Conservation (phyloP, 495 filamentous ascomycete species). For the Choiromyces venosus region DNA sequence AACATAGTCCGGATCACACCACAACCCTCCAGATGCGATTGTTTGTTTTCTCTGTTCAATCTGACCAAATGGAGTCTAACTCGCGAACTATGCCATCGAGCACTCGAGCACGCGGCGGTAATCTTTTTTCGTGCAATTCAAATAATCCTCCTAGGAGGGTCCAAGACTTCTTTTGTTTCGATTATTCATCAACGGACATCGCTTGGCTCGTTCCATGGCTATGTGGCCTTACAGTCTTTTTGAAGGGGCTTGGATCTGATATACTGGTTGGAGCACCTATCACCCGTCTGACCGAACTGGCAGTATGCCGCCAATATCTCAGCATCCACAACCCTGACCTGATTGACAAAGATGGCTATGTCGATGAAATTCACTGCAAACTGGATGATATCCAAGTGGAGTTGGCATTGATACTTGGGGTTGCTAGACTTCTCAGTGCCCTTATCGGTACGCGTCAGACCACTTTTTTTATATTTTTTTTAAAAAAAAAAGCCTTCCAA, state of each 20-base stretch:
- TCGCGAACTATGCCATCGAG: background rate
- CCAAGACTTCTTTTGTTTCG: background rate
- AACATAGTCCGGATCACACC: background rate
- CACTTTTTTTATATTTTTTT: constrained; percentile 5
- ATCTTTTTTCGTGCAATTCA: background rate
- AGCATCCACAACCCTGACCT: background rate
- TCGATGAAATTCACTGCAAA: constrained; percentile 1
- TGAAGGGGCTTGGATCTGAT: constrained; percentile 3
- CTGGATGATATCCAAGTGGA: constrained; percentile 1
- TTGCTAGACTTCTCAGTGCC: background rate
- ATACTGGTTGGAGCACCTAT: constrained; percentile 6
- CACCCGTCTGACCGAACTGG: constrained; percentile 5
- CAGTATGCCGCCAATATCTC: background rate
- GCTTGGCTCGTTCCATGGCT: background rate
- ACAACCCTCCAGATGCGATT: background rate
- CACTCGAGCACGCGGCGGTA: background rate
- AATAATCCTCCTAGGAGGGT: background rate
- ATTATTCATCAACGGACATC: background rate
- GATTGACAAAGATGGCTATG: constrained; percentile 1
- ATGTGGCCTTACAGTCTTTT: constrained; percentile 3
- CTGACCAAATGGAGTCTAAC: background rate
- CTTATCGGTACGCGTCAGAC: constrained; percentile 5
- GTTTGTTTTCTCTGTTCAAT: background rate
- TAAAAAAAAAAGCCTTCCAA: no score
- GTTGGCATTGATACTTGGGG: background rate